Evolutionary conservation across 805 yeast species (phyloP).

Genomic region (Candida fluviatilis): DNA sequence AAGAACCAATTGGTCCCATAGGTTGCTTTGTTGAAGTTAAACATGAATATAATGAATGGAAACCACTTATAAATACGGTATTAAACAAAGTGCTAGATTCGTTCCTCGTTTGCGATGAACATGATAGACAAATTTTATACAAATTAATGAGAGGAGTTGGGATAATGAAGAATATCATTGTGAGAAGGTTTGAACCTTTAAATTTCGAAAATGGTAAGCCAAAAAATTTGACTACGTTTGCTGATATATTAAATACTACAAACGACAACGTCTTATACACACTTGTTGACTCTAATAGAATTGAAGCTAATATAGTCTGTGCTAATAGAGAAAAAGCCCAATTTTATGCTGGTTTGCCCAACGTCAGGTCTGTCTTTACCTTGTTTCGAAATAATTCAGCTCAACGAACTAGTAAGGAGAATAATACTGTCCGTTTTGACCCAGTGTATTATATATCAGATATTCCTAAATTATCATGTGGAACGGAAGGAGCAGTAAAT

Average conservation of each 20-base stretch:
- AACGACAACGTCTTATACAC: slow-evolving; percentile 54
- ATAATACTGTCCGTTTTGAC: slow-evolving; percentile 45
- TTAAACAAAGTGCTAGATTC: slow-evolving; percentile 50
- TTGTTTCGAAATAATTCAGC: slow-evolving; percentile 45
- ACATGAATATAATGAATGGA: slow-evolving; percentile 52
- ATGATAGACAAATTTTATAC: slow-evolving; percentile 46
- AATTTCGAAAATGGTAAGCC: slow-evolving; percentile 40
- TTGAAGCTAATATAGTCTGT: slow-evolving; percentile 58
- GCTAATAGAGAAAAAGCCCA: slow-evolving; percentile 52
- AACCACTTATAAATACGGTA: slow-evolving; percentile 53
- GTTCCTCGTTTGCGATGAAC: slow-evolving; percentile 62
- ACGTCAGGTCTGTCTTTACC: slow-evolving; percentile 41
- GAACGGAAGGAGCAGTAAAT: slow-evolving; percentile 8
- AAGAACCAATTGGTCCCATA: slow-evolving; percentile 74
- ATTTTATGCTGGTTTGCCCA: slow-evolving; percentile 21
- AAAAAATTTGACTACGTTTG: slow-evolving; percentile 40
- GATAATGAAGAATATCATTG: slow-evolving; percentile 39
- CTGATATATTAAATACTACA: slow-evolving; percentile 57
- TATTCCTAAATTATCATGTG: slow-evolving; percentile 27
- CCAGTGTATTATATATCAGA: slow-evolving; percentile 44
- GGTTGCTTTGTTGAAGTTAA: slow-evolving; percentile 61
- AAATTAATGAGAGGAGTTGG: slow-evolving; percentile 25
- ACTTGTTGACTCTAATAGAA: slow-evolving; percentile 56
- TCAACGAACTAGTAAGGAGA: slow-evolving; percentile 33
- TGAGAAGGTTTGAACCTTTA: slow-evolving; percentile 55